Conservation (phyloP, 805 yeast species). For the Myxozyma geophila region DNA sequence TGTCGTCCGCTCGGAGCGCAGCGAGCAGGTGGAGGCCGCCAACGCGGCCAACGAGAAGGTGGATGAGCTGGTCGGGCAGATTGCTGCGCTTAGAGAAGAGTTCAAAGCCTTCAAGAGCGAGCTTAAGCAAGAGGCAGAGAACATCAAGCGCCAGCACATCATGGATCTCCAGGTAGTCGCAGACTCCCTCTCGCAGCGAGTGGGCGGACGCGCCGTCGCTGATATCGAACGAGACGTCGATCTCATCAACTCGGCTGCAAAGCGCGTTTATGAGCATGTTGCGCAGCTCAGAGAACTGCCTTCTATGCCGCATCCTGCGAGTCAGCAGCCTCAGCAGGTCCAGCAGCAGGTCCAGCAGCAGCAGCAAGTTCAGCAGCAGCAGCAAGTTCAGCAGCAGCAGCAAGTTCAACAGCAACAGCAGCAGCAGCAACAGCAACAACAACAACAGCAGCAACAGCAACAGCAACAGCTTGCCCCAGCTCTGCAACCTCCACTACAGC, state of each 20-base stretch:
- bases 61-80: slow-evolving; percentile 20
- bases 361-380: slow-evolving; percentile 9
- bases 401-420: slow-evolving; percentile 10
- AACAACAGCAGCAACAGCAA: background rate
- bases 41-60: slow-evolving; percentile 15
- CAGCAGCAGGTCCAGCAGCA: slow-evolving; percentile 14
- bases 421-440: slow-evolving; percentile 15
- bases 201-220: slow-evolving; percentile 10
- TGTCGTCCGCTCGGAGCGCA: slow-evolving; percentile 19
- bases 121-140: slow-evolving; percentile 13
- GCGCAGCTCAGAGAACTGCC: background rate
- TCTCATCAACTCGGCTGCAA: slow-evolving; percentile 17
- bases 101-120: slow-evolving; percentile 12
- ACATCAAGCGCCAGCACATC: slow-evolving; percentile 3
- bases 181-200: slow-evolving; percentile 16
- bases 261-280: slow-evolving; percentile 5
- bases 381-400: slow-evolving; percentile 2
- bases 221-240: slow-evolving; percentile 33
- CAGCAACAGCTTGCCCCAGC: slow-evolving; percentile 10
- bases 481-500: slow-evolving; percentile 13
- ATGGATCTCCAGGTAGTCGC: background rate
- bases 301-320: background rate
- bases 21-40: slow-evolving; percentile 8
- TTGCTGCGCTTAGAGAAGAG: slow-evolving; percentile 17
- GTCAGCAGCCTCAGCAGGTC: slow-evolving; percentile 11